Conservation (phyloP, 2,329 filamentous ascomycete species). For the Neonectria faginata region DNA sequence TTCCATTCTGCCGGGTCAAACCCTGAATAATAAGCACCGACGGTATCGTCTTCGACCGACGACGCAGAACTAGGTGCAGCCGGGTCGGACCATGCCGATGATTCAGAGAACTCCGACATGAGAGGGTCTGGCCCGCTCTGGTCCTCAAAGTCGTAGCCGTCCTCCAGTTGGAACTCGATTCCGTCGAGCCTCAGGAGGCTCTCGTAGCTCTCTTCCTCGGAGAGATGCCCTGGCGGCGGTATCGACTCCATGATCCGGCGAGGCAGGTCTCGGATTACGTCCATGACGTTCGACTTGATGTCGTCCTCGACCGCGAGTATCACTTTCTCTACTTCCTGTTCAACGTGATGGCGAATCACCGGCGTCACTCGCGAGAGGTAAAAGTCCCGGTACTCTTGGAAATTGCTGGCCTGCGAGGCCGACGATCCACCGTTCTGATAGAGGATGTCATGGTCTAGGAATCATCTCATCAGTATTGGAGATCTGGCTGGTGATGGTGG, state of each 20-base stretch:
- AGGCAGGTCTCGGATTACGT: conserved; percentile 19
- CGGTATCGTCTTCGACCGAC: conserved; percentile 21
- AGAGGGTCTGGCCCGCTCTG: neutral
- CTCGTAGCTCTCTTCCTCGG: conserved; percentile 3
- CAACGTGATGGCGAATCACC: conserved; percentile 23
- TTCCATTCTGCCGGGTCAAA: neutral
- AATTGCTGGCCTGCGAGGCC: neutral
- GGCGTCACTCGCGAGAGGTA: conserved; percentile 17
- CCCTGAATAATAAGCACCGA: neutral
- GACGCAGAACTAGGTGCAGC: conserved; percentile 16
- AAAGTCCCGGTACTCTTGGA: conserved; percentile 14
- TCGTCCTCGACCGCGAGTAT: conserved; percentile 18
- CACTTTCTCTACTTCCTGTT: conserved; percentile 24
- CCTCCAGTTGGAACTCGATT: neutral
- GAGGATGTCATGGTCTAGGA: conserved; percentile 16
- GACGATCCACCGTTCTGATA: conserved; percentile 6
- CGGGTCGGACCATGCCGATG: conserved; percentile 8
- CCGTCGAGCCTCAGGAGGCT: neutral
- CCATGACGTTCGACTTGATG: conserved; percentile 24
- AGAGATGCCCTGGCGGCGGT: conserved; percentile 3
- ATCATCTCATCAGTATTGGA: conserved; percentile 12
- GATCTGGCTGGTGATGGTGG: neutral
- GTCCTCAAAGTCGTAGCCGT: conserved; percentile 18
- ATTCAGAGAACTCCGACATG: conserved; percentile 1
- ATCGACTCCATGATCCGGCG: conserved; percentile 26